phyloP scores from a whole-genome alignment of 2,329 filamentous ascomycete species.

The Trichoderma sp. region DNA sequence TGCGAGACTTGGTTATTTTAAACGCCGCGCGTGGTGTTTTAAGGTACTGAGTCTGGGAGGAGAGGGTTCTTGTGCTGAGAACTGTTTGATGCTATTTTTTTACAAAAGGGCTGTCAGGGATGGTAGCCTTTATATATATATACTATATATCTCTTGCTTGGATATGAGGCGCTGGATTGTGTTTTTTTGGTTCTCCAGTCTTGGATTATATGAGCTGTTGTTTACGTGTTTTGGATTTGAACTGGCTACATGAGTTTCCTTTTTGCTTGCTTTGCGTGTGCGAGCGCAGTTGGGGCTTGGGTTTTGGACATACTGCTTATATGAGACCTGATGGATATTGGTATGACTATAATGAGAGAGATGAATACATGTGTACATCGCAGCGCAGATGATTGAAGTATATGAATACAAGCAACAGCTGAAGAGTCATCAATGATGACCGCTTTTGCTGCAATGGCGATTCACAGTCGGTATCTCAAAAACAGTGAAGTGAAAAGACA shows the following conservation, averaged over 20 bases:
- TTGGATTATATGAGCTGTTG: not conserved
- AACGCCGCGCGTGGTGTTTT: not conserved
- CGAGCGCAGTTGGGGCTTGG: not conserved
- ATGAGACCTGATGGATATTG: constrained; percentile 2
- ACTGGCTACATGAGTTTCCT: not conserved
- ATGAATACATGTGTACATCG: not conserved
- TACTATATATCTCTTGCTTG: not conserved
- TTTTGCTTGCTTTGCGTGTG: not conserved
- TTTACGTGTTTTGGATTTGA: not conserved
- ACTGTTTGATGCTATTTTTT: not conserved
- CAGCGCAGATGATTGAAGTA: not conserved
- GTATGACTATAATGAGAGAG: not conserved
- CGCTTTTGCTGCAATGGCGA: not conserved
- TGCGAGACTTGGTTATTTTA: not conserved
- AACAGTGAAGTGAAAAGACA: not conserved
- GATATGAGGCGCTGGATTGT: not conserved
- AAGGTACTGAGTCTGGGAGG: not conserved
- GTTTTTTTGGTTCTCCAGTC: not conserved
- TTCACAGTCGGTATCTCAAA: not conserved
- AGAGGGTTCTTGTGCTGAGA: not conserved
- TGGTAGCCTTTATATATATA: not conserved
- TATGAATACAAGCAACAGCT: not conserved
- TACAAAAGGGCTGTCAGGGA: not conserved
- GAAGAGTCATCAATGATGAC: not conserved
- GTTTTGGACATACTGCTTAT: not conserved